Conservation (phyloP, 441 rosid species). For the Omphalea diandra region DNA sequence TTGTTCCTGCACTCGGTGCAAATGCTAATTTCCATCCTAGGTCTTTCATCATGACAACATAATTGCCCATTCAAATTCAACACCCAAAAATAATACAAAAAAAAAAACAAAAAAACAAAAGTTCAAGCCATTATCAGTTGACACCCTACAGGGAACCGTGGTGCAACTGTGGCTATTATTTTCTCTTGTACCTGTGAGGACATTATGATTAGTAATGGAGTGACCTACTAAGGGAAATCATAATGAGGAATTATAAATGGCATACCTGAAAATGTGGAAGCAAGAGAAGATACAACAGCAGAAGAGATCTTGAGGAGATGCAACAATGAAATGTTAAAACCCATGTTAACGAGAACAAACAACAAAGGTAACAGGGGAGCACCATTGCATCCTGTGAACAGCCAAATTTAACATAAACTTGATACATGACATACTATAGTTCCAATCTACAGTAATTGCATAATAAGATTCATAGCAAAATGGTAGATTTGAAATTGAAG, state of each 20-base stretch:
- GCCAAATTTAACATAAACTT: slow-evolving; percentile 17
- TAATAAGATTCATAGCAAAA: neutral
- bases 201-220: neutral
- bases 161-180: neutral
- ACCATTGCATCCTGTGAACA: slow-evolving; percentile 81
- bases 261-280: slow-evolving; percentile 87
- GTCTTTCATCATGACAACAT: neutral
- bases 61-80: neutral
- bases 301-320: slow-evolving; percentile 93
- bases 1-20: neutral
- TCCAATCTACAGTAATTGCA: slow-evolving; percentile 1
- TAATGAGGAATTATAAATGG: neutral
- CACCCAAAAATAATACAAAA: no score
- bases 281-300: slow-evolving; percentile 83
- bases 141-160: neutral
- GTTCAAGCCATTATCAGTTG: neutral
- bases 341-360: slow-evolving; percentile 83
- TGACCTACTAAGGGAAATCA: neutral
- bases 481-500: neutral
- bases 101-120: no score
- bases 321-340: slow-evolving; percentile 77
- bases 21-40: neutral
- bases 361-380: slow-evolving; percentile 86
- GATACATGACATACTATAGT: neutral
- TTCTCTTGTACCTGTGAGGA: neutral